Evolutionary conservation across 345 rosid genomes (phyloP), one percentile per base, ranked within the genome.

Genomic region (Lagerstroemia speciosa): DNA sequence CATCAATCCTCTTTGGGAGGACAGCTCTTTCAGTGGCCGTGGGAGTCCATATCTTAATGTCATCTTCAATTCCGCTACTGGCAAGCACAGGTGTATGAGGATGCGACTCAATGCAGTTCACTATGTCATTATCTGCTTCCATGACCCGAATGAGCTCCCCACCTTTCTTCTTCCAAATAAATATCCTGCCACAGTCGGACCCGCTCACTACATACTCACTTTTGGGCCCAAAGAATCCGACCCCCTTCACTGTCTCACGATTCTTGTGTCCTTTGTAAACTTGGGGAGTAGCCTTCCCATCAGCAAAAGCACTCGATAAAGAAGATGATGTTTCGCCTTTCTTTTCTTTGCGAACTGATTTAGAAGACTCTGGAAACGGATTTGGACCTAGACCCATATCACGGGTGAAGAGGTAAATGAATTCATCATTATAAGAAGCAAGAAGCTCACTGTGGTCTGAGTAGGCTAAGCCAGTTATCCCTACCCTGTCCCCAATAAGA

Each of bases 181-280:
- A 94, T 71, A 94, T 86, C 68, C 90, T 82, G 38, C 99, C 99
- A 82, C 99, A 94, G 73, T 94, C 97, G 45, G 99, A 94, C 22
- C 99, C 99, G 27, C 97, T 94, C 67, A 83, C 87, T 73, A 94
- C 99, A 78, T 89, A 94, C 69, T 94, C 97, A 38, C 86, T 87
- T 71, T 78, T 69, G 14, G 97, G 99, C 74, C 99, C 99, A 68
- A 83, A 88, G 75, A 91, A 94, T 73, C 75, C 85, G 58, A 91
- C 97, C 61, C 93, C 96, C 67, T 94, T 94, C 45, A 94, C 93
- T 0, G 99, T 89, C 78, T 79, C 86, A 69, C 63, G 20, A 76
- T 94, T 94, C 65, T 70, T 81, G 71, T 94, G 99, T 58, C 97
- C 99, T 73, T 84, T 86, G 66, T 86, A 94, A 74, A 81, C 95